These are phyloP conservation scores for Malassezia dermatis DNA, from an alignment of 1,284 basidiomycete genomes.

Conservation along the genomic window DNA sequence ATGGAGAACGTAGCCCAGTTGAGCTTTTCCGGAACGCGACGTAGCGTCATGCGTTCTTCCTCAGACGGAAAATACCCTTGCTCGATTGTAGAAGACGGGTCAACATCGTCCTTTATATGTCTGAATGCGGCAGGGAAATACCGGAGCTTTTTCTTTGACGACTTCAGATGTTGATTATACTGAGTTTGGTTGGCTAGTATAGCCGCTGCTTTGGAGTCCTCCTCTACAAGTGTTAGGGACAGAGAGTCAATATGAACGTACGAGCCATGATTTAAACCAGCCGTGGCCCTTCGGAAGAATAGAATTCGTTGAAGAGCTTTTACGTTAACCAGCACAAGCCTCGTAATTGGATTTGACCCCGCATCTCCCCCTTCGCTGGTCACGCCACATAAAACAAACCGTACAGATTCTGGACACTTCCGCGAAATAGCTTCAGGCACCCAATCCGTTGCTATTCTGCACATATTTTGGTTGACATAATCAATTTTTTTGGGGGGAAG, in stretches of 20 bases:
- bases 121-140: neutral
- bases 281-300: neutral
- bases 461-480: neutral
- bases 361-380: neutral
- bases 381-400: neutral
- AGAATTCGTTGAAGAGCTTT: neutral
- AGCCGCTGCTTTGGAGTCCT: neutral
- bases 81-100: neutral
- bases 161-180: conserved; percentile 4
- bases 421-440: neutral
- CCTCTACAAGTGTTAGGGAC: neutral
- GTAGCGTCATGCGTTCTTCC: conserved; percentile 33
- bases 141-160: neutral
- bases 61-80: conserved; percentile 26
- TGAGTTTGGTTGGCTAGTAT: conserved; percentile 3
- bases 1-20: conserved; percentile 39
- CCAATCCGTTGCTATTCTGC: neutral
- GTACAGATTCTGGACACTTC: neutral
- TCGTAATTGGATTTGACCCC: neutral
- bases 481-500: neutral
- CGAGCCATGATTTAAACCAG: neutral
- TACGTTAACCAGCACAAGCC: neutral
- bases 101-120: neutral
- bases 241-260: neutral
- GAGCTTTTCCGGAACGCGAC: conserved; percentile 40